Conservation (phyloP, 495 filamentous ascomycete genomes). For the Mycothermus thermophilus region DNA sequence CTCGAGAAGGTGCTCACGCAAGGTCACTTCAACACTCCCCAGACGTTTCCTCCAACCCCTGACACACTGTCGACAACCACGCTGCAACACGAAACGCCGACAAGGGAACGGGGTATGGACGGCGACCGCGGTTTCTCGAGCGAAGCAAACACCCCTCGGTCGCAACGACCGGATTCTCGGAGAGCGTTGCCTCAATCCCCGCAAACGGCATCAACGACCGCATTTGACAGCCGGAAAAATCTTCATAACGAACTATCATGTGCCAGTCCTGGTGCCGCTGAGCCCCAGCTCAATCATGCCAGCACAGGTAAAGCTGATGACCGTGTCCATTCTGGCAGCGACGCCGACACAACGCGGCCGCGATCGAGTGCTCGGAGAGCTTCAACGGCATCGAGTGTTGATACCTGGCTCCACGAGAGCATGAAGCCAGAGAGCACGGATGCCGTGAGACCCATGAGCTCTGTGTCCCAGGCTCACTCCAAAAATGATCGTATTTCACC, state of each 20-base stretch:
- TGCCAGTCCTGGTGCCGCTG: too few species aligned
- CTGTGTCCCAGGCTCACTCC: conserved; percentile 11
- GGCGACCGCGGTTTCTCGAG: conserved; percentile 14
- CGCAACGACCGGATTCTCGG: conserved; percentile 12
- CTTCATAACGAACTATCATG: too few species aligned
- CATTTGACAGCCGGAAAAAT: conserved; percentile 15
- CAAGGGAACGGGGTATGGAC: conserved; percentile 9
- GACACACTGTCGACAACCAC: conserved; percentile 41
- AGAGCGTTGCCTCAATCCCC: not conserved
- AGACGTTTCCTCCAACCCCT: conserved; percentile 37
- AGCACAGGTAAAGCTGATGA: too few species aligned
- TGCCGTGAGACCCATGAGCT: conserved; percentile 13
- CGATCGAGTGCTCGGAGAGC: conserved; percentile 1
- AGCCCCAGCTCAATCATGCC: too few species aligned
- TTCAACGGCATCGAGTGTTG: conserved; percentile 20
- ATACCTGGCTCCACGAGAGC: conserved; percentile 34
- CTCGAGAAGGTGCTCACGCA: conserved; percentile 27
- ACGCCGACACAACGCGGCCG: too few species aligned
- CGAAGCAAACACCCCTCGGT: too few species aligned
- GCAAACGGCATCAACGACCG: conserved; percentile 16
- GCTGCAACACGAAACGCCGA: conserved; percentile 26
- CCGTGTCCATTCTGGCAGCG: too few species aligned
- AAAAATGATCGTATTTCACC: conserved; percentile 21
- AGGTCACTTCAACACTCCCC: conserved; percentile 15
- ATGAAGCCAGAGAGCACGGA: conserved; percentile 18